Conservation (phyloP, 257 asterid genomes). For the Ligustrum vulgare region DNA sequence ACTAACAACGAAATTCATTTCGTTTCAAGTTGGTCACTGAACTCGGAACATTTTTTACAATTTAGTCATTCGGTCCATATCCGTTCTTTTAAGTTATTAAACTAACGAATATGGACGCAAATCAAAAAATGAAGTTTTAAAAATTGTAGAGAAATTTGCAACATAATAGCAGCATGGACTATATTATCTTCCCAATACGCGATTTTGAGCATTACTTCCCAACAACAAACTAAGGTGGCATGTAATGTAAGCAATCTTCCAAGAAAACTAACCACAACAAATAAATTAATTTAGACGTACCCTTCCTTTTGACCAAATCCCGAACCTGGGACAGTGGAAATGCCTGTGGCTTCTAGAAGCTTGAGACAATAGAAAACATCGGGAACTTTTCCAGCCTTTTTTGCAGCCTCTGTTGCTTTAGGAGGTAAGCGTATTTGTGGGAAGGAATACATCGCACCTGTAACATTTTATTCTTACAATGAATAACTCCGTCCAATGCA, state of each 20-base stretch:
- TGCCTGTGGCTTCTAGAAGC: conserved; percentile 96
- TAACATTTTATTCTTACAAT: conserved; percentile 17
- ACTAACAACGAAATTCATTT: no score
- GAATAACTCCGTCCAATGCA: not conserved
- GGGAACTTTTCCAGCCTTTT: conserved; percentile 76
- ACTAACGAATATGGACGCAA: not conserved
- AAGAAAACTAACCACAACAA: not conserved
- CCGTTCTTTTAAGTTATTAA: not conserved
- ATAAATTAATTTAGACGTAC: conserved; percentile 32
- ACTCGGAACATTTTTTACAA: not conserved
- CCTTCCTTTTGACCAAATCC: conserved; percentile 99
- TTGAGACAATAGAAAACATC: conserved; percentile 94
- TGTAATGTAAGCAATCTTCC: not conserved
- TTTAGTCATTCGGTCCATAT: not conserved
- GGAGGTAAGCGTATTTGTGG: conserved; percentile 98
- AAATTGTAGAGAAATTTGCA: not conserved
- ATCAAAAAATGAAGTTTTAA: not conserved
- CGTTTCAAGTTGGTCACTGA: no score
- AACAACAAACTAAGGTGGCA: not conserved
- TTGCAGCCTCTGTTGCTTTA: conserved; percentile 88
- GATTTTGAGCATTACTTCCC: not conserved
- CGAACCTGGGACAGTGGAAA: conserved; percentile 98
- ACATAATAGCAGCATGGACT: not conserved
- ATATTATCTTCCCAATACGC: not conserved
- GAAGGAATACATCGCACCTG: conserved; percentile 99